A percentile compares a stretch with the other conserved stretches of the same genome.
These are phyloP conservation scores for Suillus variegatus DNA, from an alignment of 768 basidiomycete genomes.

Conservation along the genomic window DNA sequence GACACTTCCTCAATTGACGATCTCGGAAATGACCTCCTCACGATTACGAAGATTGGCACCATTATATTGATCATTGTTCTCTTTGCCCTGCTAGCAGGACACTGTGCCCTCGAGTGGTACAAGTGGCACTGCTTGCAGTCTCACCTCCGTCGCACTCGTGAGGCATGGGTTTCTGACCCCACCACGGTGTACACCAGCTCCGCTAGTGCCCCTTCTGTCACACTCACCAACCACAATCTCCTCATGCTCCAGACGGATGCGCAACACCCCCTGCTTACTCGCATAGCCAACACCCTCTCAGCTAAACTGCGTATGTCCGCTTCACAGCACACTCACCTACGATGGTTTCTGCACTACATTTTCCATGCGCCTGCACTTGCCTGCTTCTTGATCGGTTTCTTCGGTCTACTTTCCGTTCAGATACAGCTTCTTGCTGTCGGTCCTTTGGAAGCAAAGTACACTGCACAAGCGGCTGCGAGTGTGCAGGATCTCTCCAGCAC, in stretches of 20 bases:
- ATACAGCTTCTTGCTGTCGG: slow-evolving; percentile 81
- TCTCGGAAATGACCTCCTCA: slow-evolving; percentile 76
- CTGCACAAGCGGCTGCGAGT: slow-evolving; percentile 59
- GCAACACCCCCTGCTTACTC: slow-evolving; percentile 73
- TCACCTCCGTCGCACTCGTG: slow-evolving; percentile 69
- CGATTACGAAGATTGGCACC: slow-evolving; percentile 77
- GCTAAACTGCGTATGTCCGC: slow-evolving; percentile 54
- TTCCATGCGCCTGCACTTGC: slow-evolving; percentile 90
- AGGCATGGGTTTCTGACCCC: slow-evolving; percentile 78
- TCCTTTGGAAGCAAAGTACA: slow-evolving; percentile 71
- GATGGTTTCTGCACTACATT: slow-evolving; percentile 91
- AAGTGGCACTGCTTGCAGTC: slow-evolving; percentile 74
- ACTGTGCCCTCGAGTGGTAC: slow-evolving; percentile 85
- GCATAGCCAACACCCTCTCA: slow-evolving; percentile 57
- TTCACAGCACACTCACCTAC: slow-evolving; percentile 64
- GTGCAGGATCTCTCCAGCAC: slow-evolving; percentile 66
- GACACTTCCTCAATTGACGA: slow-evolving; percentile 88
- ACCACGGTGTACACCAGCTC: slow-evolving; percentile 45
- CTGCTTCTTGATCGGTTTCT: slow-evolving; percentile 89
- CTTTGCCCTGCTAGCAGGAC: slow-evolving; percentile 70
- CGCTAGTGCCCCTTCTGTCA: slow-evolving; percentile 49
- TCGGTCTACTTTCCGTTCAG: slow-evolving; percentile 85
- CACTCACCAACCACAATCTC: slow-evolving; percentile 74
- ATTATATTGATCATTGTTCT: slow-evolving; percentile 72
- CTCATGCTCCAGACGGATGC: slow-evolving; percentile 70